Base-by-base conservation (phyloP, 768 basidiomycete species). In the Antrodiella citrinella region DNA sequence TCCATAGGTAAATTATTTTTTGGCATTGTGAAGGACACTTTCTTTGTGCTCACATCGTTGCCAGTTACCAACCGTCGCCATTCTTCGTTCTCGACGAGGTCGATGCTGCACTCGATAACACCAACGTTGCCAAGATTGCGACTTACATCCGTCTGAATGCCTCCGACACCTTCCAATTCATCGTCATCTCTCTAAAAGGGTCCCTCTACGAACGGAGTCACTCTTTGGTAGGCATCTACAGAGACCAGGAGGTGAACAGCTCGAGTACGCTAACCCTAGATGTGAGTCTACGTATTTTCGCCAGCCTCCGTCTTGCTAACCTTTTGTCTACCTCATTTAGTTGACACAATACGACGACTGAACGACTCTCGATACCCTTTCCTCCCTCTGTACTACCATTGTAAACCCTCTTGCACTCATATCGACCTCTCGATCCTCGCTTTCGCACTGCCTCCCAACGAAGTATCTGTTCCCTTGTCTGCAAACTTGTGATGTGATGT, bases 61-160 rank as follows among this genome's bases (percentile, higher is more conserved):
- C 0, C 52, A 94, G 94, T 58, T 97, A 91, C 64, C 93, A 94
- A 63, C 95, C 94, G 0, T 89, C 94, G 2, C 95, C 94, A 0
- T 97, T 97, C 73, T 97, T 98, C 64, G 95, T 97, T 12, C 75
- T 98, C n/a, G 95, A 98, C 61, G 95, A 98, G 67, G 92, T 96
- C 21, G 95, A 98, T 57, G 96, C 96, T 10, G 95, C 96, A 0
- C 75, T 98, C 38, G 95, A 98, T 69, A 95, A 97, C 64, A 96
- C 93, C n/a, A 98, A 99, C 57, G 95, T 97, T 2, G 89, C 91
- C 30, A 91, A 93, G 64, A 82, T 98, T 26, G 95, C 95, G 11
- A 86, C 88, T 55, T 99, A 97, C 62, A 93, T 96, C 57, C 80
- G 88, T 2, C 69, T 77, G 11, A 91, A 94, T 55, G 83, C 92